Evolutionary conservation across 164 flowering plant genomes (phyloP), one percentile per base, ranked within the genome.

Genomic region (Stephania yunnanensis): DNA sequence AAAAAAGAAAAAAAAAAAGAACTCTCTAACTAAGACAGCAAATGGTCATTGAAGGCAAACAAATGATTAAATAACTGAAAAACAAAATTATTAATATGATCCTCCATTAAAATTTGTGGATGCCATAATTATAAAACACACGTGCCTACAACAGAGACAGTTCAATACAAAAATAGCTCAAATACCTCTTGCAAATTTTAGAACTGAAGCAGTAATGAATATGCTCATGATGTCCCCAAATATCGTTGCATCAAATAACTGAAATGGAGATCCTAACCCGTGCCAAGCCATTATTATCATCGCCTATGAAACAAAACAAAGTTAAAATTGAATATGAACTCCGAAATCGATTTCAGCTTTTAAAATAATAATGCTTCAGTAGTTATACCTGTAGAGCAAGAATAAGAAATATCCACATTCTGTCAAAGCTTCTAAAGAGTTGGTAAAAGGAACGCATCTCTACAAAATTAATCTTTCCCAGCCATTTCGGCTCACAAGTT

Each of bases 361-460:
- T 13, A 17, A 15, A 0, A 44, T 55, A 13, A 15, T 52, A 44
- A 64, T 48, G 31, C 63, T 19, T 79, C 78, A 58, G 17, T 6
- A 68, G 12, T 67, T 71, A 71, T 73, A 95, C 99, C 99, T 95
- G 99, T 75, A 95, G 93, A 65, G 92, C 83, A 42, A 93, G 68
- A 77, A 95, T 87, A 53, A 85, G 87, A 79, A 93, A 90, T 66
- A 78, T 83, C 98, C 98, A 95, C 94, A 95, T 88, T 80, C 99
- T 90, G 78, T 91, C 93, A 80, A 95, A 95, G 84, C 99, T 92
- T 82, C 99, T 83, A 80, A 95, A 95, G 48, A 93, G 84, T 76
- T 95, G 98, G 91, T 88, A 87, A 86, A 93, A 92, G 42, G 99
- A 93, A 70, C 98, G 98, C 7, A 87, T 84, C 85, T 95, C 99